Conservation (phyloP, 2,329 filamentous ascomycete species). For the Cryoendolithus antarcticus region DNA sequence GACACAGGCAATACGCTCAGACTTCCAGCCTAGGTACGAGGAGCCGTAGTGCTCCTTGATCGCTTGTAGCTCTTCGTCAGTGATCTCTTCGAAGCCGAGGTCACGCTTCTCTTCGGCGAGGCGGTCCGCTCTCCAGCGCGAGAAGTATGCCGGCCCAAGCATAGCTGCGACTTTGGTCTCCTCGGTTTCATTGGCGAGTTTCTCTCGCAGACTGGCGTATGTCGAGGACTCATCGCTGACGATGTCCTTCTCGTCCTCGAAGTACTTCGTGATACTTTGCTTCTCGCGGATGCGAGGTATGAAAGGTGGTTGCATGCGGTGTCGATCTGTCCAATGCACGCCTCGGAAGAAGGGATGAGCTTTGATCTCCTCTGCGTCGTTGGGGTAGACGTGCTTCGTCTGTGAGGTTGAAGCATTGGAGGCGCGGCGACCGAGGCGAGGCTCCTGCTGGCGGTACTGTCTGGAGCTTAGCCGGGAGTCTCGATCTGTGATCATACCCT, state of each 20-base stretch:
- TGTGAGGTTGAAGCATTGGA: conserved; percentile 34
- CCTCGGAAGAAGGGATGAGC: conserved; percentile 72
- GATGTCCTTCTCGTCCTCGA: conserved; percentile 69
- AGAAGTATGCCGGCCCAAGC: conserved; percentile 10
- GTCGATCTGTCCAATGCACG: conserved; percentile 65
- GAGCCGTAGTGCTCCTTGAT: conserved; percentile 21
- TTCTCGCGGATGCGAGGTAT: conserved; percentile 53
- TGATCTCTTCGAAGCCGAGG: conserved; percentile 18
- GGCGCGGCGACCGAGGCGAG: conserved; percentile 21
- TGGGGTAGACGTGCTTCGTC: conserved; percentile 52
- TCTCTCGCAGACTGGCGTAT: conserved; percentile 13
- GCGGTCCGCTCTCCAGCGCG: conserved; percentile 14
- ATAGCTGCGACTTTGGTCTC: neutral
- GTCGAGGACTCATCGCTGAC: conserved; percentile 24
- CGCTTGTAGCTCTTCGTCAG: conserved; percentile 17
- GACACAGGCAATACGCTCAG: conserved; percentile 10
- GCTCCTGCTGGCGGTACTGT: conserved; percentile 59
- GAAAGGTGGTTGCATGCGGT: conserved; percentile 62
- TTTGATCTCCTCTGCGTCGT: conserved; percentile 85
- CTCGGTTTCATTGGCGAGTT: conserved; percentile 8
- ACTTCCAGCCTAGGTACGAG: conserved; percentile 19
- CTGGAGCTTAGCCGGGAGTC: conserved; percentile 63
- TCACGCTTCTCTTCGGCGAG: conserved; percentile 16
- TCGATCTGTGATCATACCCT: conserved; percentile 58
- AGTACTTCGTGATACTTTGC: conserved; percentile 61